A percentile compares a stretch with the other conserved stretches of the same genome.
Conservation (phyloP, 2,329 filamentous ascomycete species). For the Magnaporthiopsis incrustans region DNA sequence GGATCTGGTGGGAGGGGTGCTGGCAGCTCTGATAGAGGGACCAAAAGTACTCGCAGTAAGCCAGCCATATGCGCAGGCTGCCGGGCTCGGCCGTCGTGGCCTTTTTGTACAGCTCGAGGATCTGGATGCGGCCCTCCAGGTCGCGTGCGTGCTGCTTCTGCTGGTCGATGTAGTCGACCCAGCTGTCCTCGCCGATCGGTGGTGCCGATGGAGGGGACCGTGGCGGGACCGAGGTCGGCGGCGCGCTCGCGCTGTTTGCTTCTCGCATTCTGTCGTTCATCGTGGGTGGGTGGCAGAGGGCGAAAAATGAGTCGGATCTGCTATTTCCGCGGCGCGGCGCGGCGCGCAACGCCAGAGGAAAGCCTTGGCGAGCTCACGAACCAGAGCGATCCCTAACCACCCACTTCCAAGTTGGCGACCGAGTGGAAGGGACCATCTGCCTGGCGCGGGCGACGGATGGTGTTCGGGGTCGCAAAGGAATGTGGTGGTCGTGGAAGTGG, state of each 20-base stretch:
- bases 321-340: neutral
- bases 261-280: slow-evolving; percentile 8
- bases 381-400: neutral
- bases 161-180: slow-evolving; percentile 71
- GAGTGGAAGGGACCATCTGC: neutral
- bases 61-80: slow-evolving; percentile 66
- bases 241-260: slow-evolving; percentile 5
- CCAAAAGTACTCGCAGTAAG: slow-evolving; percentile 73
- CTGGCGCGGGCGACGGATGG: neutral
- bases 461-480: neutral
- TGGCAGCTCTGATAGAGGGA: slow-evolving; percentile 60
- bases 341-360: neutral
- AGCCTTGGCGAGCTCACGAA: neutral
- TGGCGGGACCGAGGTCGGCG: slow-evolving; percentile 4
- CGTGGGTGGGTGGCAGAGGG: neutral
- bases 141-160: slow-evolving; percentile 51
- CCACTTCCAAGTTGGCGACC: neutral
- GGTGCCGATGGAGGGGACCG: slow-evolving; percentile 12
- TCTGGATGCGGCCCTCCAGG: slow-evolving; percentile 58
- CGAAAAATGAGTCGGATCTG: neutral
- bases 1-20: slow-evolving; percentile 36
- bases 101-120: slow-evolving; percentile 65
- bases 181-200: slow-evolving; percentile 67
- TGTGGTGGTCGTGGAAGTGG: neutral
- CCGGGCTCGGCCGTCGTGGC: slow-evolving; percentile 64